Evolutionary conservation across 2,329 filamentous ascomycete species (phyloP).

Genomic region (Aureobasidium lini): DNA sequence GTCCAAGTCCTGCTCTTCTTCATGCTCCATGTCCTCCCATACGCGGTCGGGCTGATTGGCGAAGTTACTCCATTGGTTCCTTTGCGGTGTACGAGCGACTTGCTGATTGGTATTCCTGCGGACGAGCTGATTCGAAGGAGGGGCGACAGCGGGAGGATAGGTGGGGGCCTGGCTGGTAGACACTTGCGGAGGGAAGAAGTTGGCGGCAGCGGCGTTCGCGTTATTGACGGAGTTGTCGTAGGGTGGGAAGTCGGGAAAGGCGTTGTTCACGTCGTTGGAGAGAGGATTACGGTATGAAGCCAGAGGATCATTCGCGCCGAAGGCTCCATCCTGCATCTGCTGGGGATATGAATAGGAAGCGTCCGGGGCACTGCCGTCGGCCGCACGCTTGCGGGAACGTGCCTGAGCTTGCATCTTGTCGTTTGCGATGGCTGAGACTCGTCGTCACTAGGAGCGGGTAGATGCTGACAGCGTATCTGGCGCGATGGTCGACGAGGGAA

Average conservation of each 20-base stretch:
- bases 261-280: constrained; percentile 31
- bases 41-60: constrained; percentile 26
- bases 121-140: constrained; percentile 37
- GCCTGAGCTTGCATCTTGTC: constrained; percentile 14
- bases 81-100: constrained; percentile 30
- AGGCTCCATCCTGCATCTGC: constrained; percentile 17
- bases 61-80: constrained; percentile 35
- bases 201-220: constrained; percentile 27
- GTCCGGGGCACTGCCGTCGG: constrained; percentile 45
- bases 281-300: constrained; percentile 43
- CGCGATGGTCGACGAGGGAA: neutral
- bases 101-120: constrained; percentile 41
- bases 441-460: neutral
- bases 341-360: constrained; percentile 42
- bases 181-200: constrained; percentile 23
- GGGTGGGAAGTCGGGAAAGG: constrained; percentile 30
- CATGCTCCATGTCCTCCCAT: constrained; percentile 45
- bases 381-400: constrained; percentile 58
- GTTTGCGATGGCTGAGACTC: constrained; percentile 6
- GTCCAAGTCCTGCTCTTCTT: constrained; percentile 73
- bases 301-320: constrained; percentile 24
- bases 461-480: neutral
- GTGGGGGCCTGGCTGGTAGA: constrained; percentile 22
- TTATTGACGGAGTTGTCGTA: constrained; percentile 32
- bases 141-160: constrained; percentile 18